Conservation (phyloP, 139 green algal genomes). For the Haematococcus lacustris region DNA sequence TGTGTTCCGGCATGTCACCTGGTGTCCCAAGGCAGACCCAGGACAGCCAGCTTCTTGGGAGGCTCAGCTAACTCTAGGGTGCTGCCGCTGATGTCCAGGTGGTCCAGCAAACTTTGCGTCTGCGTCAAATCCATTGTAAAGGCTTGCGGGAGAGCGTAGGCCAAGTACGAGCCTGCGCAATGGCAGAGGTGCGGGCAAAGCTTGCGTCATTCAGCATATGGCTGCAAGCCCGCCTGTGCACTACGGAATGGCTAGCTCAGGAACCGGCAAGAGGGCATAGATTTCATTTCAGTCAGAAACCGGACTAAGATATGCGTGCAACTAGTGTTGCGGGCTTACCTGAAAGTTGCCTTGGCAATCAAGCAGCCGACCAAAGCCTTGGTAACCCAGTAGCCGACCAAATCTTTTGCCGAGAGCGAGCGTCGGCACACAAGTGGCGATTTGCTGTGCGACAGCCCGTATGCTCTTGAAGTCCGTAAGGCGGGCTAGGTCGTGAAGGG, state of each 20-base stretch:
- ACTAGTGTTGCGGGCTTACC: too few species aligned
- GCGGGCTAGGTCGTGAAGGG: too few species aligned
- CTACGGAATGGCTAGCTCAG: not conserved
- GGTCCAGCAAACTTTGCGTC: not conserved
- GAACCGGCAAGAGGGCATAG: not conserved
- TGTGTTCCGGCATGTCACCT: slow-evolving; percentile 14
- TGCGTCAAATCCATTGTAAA: not conserved
- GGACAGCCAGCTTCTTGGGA: slow-evolving; percentile 52
- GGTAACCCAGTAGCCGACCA: too few species aligned
- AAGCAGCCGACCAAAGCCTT: too few species aligned
- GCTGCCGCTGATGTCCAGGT: not conserved
- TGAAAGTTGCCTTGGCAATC: too few species aligned
- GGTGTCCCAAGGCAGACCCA: slow-evolving; percentile 75
- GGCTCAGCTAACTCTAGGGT: slow-evolving; percentile 16
- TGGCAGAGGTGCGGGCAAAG: not conserved
- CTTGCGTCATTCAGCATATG: not conserved
- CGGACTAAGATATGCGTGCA: too few species aligned
- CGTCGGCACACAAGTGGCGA: too few species aligned
- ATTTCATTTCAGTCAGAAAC: not conserved
- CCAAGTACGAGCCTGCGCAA: not conserved
- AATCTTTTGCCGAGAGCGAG: too few species aligned
- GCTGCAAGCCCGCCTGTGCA: not conserved
- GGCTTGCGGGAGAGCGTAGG: not conserved
- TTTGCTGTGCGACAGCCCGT: too few species aligned
- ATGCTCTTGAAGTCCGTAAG: too few species aligned